A percentile compares a stretch with the other conserved stretches of the same genome.
phyloP scores from a whole-genome alignment of 495 filamentous ascomycete species.

The Chaetomium cochliodes region DNA sequence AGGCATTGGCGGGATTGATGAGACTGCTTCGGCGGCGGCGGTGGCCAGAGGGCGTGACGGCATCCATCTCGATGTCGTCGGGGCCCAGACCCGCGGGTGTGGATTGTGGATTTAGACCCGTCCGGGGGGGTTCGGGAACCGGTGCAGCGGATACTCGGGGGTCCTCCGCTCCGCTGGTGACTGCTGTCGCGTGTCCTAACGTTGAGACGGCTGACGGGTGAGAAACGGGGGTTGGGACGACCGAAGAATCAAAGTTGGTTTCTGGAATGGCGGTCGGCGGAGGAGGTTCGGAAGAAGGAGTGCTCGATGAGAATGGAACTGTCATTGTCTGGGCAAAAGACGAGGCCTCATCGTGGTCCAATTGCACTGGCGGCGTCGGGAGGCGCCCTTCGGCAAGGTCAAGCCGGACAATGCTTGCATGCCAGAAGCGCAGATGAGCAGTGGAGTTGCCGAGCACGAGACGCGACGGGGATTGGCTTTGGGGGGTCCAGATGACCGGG shows the following conservation, averaged over 20 bases:
- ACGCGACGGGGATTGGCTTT: conserved; percentile 23
- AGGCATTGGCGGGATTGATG: conserved; percentile 44
- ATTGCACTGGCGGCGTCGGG: conserved; percentile 9
- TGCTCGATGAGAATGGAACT: conserved; percentile 14
- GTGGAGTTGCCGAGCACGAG: conserved; percentile 18
- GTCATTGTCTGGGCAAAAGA: conserved; percentile 21
- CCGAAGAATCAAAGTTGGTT: neutral
- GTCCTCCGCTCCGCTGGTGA: conserved; percentile 1
- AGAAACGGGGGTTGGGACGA: conserved; percentile 5
- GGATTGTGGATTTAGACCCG: conserved; percentile 1
- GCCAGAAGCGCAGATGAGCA: conserved; percentile 24
- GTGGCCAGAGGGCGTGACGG: conserved; percentile 47
- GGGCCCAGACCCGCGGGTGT: conserved; percentile 16
- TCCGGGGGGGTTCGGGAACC: conserved; percentile 4
- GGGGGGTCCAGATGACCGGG: conserved; percentile 5
- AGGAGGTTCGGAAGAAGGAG: conserved; percentile 1
- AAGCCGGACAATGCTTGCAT: conserved; percentile 8
- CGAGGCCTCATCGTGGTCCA: conserved; percentile 20
- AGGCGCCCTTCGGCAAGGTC: conserved; percentile 17
- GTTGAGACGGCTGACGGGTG: neutral
- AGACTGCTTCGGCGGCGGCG: conserved; percentile 62
- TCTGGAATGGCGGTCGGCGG: neutral
- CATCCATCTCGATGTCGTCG: conserved; percentile 51
- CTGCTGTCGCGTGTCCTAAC: conserved; percentile 21
- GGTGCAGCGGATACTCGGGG: conserved; percentile 11